Conservation (phyloP, 441 rosid species). For the Erysimum cheiri region DNA sequence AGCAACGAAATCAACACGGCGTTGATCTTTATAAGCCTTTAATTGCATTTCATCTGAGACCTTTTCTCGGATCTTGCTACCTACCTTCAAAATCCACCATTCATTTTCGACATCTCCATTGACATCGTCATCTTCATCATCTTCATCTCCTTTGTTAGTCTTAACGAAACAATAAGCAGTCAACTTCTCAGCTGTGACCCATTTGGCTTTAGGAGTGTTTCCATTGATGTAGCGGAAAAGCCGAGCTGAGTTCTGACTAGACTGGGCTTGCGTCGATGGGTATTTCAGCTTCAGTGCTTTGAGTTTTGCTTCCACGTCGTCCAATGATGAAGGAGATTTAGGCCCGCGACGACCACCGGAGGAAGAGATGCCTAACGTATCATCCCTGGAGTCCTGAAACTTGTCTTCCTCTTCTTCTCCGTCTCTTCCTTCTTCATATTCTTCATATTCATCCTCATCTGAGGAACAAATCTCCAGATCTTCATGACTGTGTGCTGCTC, state of each 20-base stretch:
- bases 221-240: slow-evolving; percentile 85
- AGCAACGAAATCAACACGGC: slow-evolving; percentile 87
- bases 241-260: slow-evolving; percentile 62
- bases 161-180: slow-evolving; percentile 66
- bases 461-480: slow-evolving; percentile 78
- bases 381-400: slow-evolving; percentile 60
- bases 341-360: slow-evolving; percentile 44
- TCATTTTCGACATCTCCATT: slow-evolving; percentile 52
- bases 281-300: slow-evolving; percentile 80
- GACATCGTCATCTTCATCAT: slow-evolving; percentile 57
- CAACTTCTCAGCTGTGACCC: slow-evolving; percentile 79
- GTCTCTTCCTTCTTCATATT: slow-evolving; percentile 39
- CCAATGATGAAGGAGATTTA: slow-evolving; percentile 67
- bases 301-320: slow-evolving; percentile 84
- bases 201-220: slow-evolving; percentile 90
- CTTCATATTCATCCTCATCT: slow-evolving; percentile 60
- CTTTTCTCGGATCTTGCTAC: slow-evolving; percentile 66
- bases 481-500: slow-evolving; percentile 79
- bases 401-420: slow-evolving; percentile 53
- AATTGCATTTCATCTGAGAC: slow-evolving; percentile 73
- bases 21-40: slow-evolving; percentile 75
- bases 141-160: slow-evolving; percentile 50
- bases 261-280: slow-evolving; percentile 53
- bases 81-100: slow-evolving; percentile 84
- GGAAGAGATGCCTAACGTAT: slow-evolving; percentile 59